Conservation (phyloP, 495 filamentous ascomycete genomes). For the Talaromyces nanjingensis region DNA sequence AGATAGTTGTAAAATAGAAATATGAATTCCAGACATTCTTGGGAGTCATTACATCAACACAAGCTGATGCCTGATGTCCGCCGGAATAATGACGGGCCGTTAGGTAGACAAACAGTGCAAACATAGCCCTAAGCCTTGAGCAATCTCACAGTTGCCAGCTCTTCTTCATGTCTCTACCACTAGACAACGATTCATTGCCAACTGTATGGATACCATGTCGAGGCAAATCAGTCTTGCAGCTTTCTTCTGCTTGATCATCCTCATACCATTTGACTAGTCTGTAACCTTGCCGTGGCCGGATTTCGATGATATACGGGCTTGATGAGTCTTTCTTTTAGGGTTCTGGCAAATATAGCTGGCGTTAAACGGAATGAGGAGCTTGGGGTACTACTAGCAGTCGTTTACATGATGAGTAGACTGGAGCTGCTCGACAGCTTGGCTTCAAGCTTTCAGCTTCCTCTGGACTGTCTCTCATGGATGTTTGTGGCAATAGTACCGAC, state of each 20-base stretch:
- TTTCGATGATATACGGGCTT: not conserved
- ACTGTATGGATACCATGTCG: not conserved
- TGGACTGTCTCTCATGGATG: not conserved
- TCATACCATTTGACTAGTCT: not conserved
- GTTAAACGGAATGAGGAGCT: not conserved
- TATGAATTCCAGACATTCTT: not conserved
- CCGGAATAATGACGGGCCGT: constrained; percentile 6
- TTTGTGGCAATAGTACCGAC: not conserved
- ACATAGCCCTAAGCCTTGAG: not conserved
- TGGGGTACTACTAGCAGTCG: too few relatives aligned
- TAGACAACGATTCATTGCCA: not conserved
- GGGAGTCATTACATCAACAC: not conserved
- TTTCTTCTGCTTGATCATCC: not conserved
- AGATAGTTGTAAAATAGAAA: not conserved
- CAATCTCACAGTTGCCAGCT: not conserved
- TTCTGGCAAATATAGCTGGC: not conserved
- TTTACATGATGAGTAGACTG: not conserved
- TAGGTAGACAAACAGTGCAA: constrained; percentile 2
- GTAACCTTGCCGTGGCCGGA: not conserved
- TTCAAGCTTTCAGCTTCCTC: not conserved
- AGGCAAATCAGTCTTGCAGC: not conserved
- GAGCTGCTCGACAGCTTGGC: not conserved
- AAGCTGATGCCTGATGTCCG: not conserved
- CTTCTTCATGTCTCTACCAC: not conserved
- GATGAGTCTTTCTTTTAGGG: not conserved